Evolutionary conservation across 2,329 filamentous ascomycete species (phyloP).

Genomic region (Alternaria ventricosa): DNA sequence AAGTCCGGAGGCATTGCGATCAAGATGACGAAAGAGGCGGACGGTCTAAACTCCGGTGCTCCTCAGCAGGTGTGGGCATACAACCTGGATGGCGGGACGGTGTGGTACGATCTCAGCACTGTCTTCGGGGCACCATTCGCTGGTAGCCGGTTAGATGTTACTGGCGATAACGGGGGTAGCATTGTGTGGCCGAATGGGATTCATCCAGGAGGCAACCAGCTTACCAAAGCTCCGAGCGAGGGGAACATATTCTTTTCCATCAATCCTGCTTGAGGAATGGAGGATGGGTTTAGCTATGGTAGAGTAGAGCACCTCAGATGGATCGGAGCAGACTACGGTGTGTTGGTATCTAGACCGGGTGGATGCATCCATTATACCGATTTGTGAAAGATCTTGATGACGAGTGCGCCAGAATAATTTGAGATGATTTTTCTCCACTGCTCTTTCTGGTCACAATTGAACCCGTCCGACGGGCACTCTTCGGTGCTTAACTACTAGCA

Average conservation of each 20-base stretch:
- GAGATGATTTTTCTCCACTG: not conserved
- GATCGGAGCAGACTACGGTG: too few species aligned
- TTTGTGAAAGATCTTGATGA: not conserved
- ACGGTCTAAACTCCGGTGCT: constrained; percentile 27
- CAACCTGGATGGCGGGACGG: constrained; percentile 26
- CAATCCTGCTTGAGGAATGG: not conserved
- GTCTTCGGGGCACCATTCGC: constrained; percentile 38
- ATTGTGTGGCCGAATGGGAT: constrained; percentile 34
- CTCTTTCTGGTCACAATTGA: not conserved
- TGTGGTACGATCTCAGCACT: constrained; percentile 37
- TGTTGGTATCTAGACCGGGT: not conserved
- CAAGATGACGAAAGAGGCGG: constrained; percentile 31
- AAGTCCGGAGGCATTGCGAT: constrained; percentile 35
- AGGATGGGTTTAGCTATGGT: not conserved
- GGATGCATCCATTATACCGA: not conserved
- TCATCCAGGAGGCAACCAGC: constrained; percentile 32
- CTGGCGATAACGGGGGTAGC: constrained; percentile 19
- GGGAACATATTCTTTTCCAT: constrained; percentile 34
- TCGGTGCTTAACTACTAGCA: not conserved
- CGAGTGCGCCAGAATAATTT: not conserved
- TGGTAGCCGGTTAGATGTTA: constrained; percentile 30
- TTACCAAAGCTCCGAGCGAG: constrained; percentile 22
- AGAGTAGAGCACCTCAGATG: not conserved
- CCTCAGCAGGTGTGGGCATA: constrained; percentile 35
- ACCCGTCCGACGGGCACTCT: not conserved